Conservation (phyloP, 2,329 filamentous ascomycete genomes). For the Aspergillus sp. region DNA sequence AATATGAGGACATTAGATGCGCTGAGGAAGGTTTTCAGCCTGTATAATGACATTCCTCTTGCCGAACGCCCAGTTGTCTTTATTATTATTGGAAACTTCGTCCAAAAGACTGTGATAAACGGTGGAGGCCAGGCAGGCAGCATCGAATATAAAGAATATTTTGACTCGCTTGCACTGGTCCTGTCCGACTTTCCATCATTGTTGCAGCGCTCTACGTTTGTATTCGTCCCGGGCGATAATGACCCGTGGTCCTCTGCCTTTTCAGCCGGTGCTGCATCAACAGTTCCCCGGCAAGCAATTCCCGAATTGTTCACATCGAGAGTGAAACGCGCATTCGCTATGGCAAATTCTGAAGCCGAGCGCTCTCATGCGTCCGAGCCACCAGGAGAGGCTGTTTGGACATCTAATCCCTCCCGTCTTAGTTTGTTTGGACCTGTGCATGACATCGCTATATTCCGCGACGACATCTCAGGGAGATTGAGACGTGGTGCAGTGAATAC, state of each 20-base stretch:
- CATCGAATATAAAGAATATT: conserved; percentile 95
- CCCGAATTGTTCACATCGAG: conserved; percentile 87
- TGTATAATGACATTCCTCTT: conserved; percentile 60
- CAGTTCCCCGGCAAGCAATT: conserved; percentile 47
- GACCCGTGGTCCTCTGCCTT: conserved; percentile 95
- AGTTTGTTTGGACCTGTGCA: conserved; percentile 79
- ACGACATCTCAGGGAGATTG: conserved; percentile 74
- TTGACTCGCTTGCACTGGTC: conserved; percentile 75
- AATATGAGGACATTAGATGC: conserved; percentile 73
- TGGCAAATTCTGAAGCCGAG: conserved; percentile 64
- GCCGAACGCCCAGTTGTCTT: conserved; percentile 67
- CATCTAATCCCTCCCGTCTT: conserved; percentile 75
- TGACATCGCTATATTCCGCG: conserved; percentile 78
- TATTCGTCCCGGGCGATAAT: conserved; percentile 93
- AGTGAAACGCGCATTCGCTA: conserved; percentile 69
- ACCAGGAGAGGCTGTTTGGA: conserved; percentile 72
- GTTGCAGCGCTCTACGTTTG: conserved; percentile 69
- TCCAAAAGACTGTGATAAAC: conserved; percentile 48
- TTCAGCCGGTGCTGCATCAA: conserved; percentile 40
- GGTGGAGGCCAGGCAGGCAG: conserved; percentile 67
- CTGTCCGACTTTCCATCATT: conserved; percentile 77
- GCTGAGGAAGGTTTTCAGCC: conserved; percentile 65
- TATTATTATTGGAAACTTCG: conserved; percentile 79
- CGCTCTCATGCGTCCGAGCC: conserved; percentile 42
- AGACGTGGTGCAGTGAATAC: conserved; percentile 68